A percentile compares a stretch with the other conserved stretches of the same genome.
Evolutionary conservation across 768 basidiomycete genomes (phyloP).

Genomic region (Xanthoconium stramineum): DNA sequence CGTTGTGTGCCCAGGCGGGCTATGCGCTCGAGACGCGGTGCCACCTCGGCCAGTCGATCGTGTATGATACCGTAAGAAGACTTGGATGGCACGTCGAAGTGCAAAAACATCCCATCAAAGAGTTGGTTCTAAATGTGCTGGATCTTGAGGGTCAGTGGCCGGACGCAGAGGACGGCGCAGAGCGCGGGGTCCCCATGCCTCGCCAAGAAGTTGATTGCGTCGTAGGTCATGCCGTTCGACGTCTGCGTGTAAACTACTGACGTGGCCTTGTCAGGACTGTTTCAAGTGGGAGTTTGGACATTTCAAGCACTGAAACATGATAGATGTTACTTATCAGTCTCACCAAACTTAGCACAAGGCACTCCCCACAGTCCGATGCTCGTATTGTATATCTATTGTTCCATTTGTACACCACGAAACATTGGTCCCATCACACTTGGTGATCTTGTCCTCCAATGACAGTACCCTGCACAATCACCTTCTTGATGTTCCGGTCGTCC

Average conservation of each 20-base stretch:
- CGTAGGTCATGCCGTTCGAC: slow-evolving; percentile 34
- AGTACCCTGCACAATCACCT: slow-evolving; percentile 82
- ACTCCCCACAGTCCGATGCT: background rate
- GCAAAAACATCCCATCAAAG: slow-evolving; percentile 51
- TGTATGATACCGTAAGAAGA: slow-evolving; percentile 66
- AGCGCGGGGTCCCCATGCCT: slow-evolving; percentile 53
- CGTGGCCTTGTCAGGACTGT: slow-evolving; percentile 54
- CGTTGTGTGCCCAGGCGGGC: slow-evolving; percentile 59
- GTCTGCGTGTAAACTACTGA: background rate
- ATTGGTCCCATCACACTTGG: slow-evolving; percentile 6
- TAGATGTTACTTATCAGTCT: background rate
- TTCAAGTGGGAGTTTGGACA: slow-evolving; percentile 72
- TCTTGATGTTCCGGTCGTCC: slow-evolving; percentile 78
- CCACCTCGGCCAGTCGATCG: slow-evolving; percentile 58
- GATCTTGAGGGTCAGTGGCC: slow-evolving; percentile 45
- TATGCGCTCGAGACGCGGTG: slow-evolving; percentile 62
- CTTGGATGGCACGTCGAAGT: slow-evolving; percentile 60
- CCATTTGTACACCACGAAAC: background rate
- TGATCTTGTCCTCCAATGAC: slow-evolving; percentile 67
- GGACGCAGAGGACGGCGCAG: slow-evolving; percentile 33
- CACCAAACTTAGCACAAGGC: background rate
- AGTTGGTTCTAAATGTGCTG: slow-evolving; percentile 52
- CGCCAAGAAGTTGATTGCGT: slow-evolving; percentile 62
- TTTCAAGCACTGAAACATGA: slow-evolving; percentile 30
- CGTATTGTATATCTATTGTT: background rate